Percentiles rank a stretch among this genome's conserved stretches.
These are phyloP conservation scores for Syzygium malaccense DNA, from an alignment of 441 rosid species.

Conservation along the genomic window DNA sequence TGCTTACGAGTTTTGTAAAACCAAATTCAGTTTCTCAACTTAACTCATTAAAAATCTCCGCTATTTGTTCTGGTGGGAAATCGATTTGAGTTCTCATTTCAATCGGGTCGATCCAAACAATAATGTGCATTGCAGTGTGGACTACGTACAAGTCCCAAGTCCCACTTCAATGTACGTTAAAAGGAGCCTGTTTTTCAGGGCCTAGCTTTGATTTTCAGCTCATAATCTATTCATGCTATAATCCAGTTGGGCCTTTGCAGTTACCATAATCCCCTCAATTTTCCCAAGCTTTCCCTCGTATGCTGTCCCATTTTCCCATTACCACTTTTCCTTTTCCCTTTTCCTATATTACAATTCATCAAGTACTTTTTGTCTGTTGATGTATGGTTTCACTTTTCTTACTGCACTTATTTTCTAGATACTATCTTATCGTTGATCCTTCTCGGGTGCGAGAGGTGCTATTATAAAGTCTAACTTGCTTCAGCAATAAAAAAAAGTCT, in stretches of 20 bases:
- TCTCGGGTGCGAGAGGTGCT: background rate
- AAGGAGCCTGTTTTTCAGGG: background rate
- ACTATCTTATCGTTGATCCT: background rate
- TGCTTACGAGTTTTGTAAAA: background rate
- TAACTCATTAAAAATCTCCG: background rate
- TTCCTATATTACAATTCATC: background rate
- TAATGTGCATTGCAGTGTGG: background rate
- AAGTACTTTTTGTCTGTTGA: background rate
- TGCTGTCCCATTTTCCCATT: background rate
- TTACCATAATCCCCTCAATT: background rate
- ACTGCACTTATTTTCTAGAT: background rate
- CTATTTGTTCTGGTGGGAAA: background rate
- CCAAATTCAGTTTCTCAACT: background rate
- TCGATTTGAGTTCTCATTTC: background rate
- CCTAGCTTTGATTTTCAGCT: background rate
- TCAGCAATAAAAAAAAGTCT: no score
- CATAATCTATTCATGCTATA: background rate
- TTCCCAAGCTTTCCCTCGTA: background rate
- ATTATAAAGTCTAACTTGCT: no score
- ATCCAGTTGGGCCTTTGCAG: background rate
- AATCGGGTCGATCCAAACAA: background rate
- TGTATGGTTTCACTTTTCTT: background rate
- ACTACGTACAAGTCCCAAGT: background rate
- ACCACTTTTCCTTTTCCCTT: background rate
- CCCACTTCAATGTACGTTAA: background rate